Conservation (phyloP, 2,329 filamentous ascomycete species). For the Myotisia sp. region DNA sequence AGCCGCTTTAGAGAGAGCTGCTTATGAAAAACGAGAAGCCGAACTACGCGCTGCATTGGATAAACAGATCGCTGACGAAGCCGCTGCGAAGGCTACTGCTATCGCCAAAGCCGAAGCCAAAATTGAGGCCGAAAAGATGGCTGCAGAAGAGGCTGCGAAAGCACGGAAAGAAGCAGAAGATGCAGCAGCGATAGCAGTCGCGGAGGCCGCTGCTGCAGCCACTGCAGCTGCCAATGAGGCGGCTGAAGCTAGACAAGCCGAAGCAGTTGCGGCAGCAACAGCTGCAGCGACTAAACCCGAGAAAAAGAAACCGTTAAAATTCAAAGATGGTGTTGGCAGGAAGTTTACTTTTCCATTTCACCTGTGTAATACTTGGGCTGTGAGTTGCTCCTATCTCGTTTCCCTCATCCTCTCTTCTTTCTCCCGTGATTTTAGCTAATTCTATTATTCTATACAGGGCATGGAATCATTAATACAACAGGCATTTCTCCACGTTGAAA, state of each 20-base stretch:
- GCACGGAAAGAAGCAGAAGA: constrained; percentile 33
- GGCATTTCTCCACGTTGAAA: constrained; percentile 65
- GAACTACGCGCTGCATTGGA: constrained; percentile 27
- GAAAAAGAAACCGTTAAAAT: constrained; percentile 62
- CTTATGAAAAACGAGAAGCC: constrained; percentile 24
- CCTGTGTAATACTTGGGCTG: constrained; percentile 68
- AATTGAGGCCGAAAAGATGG: constrained; percentile 34
- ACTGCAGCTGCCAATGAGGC: constrained; percentile 26
- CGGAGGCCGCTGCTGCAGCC: constrained; percentile 27
- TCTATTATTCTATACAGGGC: constrained; percentile 39
- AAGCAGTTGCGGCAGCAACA: constrained; percentile 22
- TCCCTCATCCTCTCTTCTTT: not conserved
- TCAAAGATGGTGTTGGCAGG: constrained; percentile 79
- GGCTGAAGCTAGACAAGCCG: constrained; percentile 21
- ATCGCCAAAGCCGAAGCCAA: constrained; percentile 31
- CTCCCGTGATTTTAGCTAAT: too few species aligned
- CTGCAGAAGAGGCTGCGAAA: constrained; percentile 34
- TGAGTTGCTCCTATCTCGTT: constrained; percentile 33
- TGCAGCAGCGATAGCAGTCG: constrained; percentile 23
- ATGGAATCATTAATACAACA: constrained; percentile 81
- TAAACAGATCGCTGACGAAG: constrained; percentile 29
- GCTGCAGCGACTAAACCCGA: constrained; percentile 30
- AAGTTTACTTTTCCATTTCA: constrained; percentile 90
- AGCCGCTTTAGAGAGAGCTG: constrained; percentile 40
- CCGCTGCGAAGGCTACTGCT: constrained; percentile 21